These are phyloP conservation scores for Cercospora canescens DNA, from an alignment of 2,329 filamentous ascomycete genomes.

Conservation along the genomic window DNA sequence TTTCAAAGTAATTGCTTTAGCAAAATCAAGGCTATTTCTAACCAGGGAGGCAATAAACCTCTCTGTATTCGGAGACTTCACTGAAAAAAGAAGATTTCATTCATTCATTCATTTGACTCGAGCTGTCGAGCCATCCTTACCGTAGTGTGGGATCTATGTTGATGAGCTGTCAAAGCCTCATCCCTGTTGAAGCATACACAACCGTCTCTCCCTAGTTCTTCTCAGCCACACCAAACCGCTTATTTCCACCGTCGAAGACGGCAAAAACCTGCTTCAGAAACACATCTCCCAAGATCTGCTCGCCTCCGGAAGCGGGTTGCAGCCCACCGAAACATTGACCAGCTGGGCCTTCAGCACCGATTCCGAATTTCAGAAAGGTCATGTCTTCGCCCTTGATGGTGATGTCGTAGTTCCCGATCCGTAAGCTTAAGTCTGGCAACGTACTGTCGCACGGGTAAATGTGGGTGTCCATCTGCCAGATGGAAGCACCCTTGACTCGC, in stretches of 20 bases:
- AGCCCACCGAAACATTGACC: constrained; percentile 68
- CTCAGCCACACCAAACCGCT: constrained; percentile 55
- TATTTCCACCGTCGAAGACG: constrained; percentile 57
- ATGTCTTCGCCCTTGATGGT: constrained; percentile 43
- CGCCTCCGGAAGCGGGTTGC: constrained; percentile 51
- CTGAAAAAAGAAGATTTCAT: not conserved
- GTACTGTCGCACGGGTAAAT: constrained; percentile 45
- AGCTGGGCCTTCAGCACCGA: constrained; percentile 20
- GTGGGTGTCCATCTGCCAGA: constrained; percentile 44
- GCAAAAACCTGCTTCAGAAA: constrained; percentile 63
- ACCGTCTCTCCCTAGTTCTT: too few species aligned
- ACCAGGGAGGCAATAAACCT: too few species aligned
- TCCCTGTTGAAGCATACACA: too few species aligned
- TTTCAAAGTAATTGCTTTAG: too few species aligned
- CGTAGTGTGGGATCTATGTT: not conserved
- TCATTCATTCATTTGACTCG: not conserved
- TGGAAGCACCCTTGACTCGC: constrained; percentile 40
- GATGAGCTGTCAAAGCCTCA: not conserved
- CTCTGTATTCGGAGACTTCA: too few species aligned
- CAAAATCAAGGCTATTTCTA: too few species aligned
- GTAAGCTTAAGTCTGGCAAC: constrained; percentile 51
- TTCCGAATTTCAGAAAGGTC: constrained; percentile 51
- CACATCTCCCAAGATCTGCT: constrained; percentile 65
- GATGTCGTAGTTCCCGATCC: constrained; percentile 54
- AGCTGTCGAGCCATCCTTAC: not conserved